Evolutionary conservation across 305 asterid genomes (phyloP).

Genomic region (Fraxinus velutina): DNA sequence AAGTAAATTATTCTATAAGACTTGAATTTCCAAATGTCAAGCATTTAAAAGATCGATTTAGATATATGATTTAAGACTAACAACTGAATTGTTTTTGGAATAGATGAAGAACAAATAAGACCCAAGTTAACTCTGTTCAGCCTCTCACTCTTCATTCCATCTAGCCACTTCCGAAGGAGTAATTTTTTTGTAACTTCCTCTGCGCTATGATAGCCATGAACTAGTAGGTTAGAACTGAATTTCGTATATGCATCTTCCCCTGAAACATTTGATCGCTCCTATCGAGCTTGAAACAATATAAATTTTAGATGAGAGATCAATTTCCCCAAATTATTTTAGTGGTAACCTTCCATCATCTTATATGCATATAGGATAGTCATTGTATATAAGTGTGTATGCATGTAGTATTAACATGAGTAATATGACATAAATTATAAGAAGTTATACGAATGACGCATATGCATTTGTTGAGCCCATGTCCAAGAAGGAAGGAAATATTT

Average conservation of each 20-base stretch:
- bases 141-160: slow-evolving; percentile 13
- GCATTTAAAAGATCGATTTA: not conserved
- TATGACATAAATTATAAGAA: not conserved
- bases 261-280: not conserved
- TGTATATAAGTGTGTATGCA: not conserved
- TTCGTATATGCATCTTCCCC: not conserved
- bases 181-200: not conserved
- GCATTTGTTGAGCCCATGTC: not conserved
- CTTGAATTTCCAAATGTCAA: not conserved
- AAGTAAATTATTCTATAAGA: not conserved
- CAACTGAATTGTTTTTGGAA: not conserved
- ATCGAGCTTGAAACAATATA: not conserved
- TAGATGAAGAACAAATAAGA: not conserved
- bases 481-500: slow-evolving; percentile 10
- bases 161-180: slow-evolving; percentile 21
- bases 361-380: not conserved
- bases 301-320: not conserved
- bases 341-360: slow-evolving; percentile 1
- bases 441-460: not conserved
- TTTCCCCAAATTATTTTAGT: not conserved
- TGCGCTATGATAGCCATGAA: not conserved
- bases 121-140: not conserved
- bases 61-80: not conserved
- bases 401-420: not conserved
- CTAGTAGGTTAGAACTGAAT: slow-evolving; percentile 5